Percentiles rank a stretch among this genome's conserved stretches.
These are phyloP conservation scores for Monascus purpureus DNA, from an alignment of 495 filamentous ascomycete genomes.

Conservation along the genomic window DNA sequence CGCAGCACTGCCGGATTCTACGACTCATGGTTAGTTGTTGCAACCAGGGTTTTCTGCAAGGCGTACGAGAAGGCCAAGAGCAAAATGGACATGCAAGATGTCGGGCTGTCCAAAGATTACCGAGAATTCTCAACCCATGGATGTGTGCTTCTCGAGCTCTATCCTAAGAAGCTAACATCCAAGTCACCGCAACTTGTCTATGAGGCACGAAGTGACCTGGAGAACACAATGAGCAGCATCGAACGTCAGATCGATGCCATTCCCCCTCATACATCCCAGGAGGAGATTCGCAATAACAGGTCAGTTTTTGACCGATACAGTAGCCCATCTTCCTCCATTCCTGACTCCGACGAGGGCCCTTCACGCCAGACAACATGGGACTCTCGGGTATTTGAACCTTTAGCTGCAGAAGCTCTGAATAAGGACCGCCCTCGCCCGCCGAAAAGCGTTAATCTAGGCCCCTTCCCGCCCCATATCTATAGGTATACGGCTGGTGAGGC, in stretches of 20 bases:
- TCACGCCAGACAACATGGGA: constrained; percentile 23
- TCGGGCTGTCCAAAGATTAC: constrained; percentile 57
- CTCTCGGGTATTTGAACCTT: constrained; percentile 14
- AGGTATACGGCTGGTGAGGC: constrained; percentile 21
- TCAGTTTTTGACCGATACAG: constrained; percentile 65
- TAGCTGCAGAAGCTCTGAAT: constrained; percentile 21
- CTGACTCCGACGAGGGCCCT: constrained; percentile 19
- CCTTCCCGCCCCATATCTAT: constrained; percentile 26
- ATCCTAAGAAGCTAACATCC: constrained; percentile 16
- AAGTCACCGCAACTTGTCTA: constrained; percentile 24
- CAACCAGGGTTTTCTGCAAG: constrained; percentile 42
- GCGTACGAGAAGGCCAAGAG: constrained; percentile 48
- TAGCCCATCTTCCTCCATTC: constrained; percentile 41
- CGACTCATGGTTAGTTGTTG: constrained; percentile 50
- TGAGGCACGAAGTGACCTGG: constrained; percentile 31
- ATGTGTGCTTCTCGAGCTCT: constrained; percentile 32
- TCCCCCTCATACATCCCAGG: constrained; percentile 34
- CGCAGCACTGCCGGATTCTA: constrained; percentile 15
- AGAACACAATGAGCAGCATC: constrained; percentile 35
- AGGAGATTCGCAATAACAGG: constrained; percentile 34
- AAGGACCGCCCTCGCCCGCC: constrained; percentile 13
- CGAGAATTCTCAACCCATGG: constrained; percentile 58
- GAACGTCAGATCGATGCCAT: constrained; percentile 43
- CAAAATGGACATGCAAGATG: constrained; percentile 40
- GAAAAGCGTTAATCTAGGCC: constrained; percentile 14